These are phyloP conservation scores for Raffaelea arxii DNA, from an alignment of 2,329 filamentous ascomycete genomes.

Conservation along the genomic window DNA sequence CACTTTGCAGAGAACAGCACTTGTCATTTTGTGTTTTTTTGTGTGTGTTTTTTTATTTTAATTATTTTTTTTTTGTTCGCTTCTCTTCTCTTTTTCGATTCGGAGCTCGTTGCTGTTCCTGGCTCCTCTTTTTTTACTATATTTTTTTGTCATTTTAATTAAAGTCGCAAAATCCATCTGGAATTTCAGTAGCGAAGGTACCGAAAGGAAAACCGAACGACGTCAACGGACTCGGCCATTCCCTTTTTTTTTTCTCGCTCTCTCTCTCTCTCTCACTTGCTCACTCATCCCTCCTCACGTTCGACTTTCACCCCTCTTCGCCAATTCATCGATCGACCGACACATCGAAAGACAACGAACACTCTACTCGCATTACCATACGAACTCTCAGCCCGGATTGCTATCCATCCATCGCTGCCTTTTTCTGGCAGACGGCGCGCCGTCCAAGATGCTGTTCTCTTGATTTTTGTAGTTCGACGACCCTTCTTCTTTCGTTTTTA, in stretches of 20 bases:
- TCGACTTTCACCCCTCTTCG: neutral
- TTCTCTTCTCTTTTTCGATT: neutral
- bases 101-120: neutral
- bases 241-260: neutral
- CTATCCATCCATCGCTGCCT: conserved; percentile 1
- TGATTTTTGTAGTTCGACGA: neutral
- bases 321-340: too few relatives aligned
- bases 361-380: too few relatives aligned
- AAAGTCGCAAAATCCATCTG: neutral
- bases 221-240: too few relatives aligned
- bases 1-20: neutral
- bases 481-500: neutral
- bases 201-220: too few relatives aligned
- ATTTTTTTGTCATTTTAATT: neutral
- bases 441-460: conserved; percentile 5
- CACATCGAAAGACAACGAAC: too few relatives aligned
- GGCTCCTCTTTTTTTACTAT: neutral
- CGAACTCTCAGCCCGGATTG: too few relatives aligned
- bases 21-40: too few relatives aligned
- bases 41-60: neutral
- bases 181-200: too few relatives aligned
- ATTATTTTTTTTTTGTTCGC: neutral
- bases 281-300: neutral
- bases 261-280: neutral
- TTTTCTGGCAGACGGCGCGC: conserved; percentile 5